Evolutionary conservation across 441 rosid genomes (phyloP), one percentile per base, ranked within the genome.

Genomic region (Gossypium aridum): DNA sequence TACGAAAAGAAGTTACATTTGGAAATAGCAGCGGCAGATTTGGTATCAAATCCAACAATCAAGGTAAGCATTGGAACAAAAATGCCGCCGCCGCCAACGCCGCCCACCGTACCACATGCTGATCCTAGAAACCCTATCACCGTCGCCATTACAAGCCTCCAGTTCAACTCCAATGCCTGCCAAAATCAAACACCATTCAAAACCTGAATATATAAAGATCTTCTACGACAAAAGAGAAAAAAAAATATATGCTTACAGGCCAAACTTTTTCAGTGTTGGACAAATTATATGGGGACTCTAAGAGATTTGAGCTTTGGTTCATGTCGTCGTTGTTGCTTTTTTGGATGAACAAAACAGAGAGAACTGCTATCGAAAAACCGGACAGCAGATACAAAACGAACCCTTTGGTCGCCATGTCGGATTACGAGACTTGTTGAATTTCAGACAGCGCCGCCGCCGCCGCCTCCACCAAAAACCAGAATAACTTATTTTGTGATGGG

Each of bases 51-150:
- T 1, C 98, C 99, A 23, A 95, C 93, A 17, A 95, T 75, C 75
- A 95, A 83, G 64, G 94, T 95, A 65, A 95, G 98, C 99, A 95
- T 95, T 3, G 99, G 97, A 25, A 95, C 99, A 34, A 95, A 95
- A 63, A 95, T 92, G 73, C 99, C 99, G 54, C 99, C 99, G 4
- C 98, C 98, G 0, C 98, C 98, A 66, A 94, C 94, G 1, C 98
- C 97, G 16, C 98, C 98, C 8, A 92, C 99, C 0, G 99, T 89
- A 9, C 99, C 98, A 76, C 90, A 95, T 0, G 98, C 97, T 7
- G 99, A 95, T 16, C 99, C 98, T 49, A 95, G 81, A 81, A 95
- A 90, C 77, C 90, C 98, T 23, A 94, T 90, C 56, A 89, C 78
- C 0, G 99, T 92, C 43, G 97, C 92, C 80, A 86, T 54, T 75